Evolutionary conservation across 805 yeast genomes (phyloP).

Genomic region (Ogataea minuta): DNA sequence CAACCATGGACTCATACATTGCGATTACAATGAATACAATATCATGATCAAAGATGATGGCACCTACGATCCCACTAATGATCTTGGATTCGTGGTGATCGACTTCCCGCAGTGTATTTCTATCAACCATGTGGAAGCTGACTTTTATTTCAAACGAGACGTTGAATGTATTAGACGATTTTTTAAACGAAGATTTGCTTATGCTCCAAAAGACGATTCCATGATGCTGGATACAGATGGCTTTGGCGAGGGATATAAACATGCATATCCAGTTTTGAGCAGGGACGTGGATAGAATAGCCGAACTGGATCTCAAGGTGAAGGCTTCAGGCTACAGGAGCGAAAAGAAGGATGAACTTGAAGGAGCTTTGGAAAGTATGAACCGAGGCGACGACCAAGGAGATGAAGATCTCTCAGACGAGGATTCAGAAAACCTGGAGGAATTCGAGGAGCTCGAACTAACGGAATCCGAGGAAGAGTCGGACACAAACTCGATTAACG

Average conservation of each 20-base stretch:
- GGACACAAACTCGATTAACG: slow-evolving; percentile 35
- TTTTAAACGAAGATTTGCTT: slow-evolving; percentile 74
- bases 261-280: slow-evolving; percentile 74
- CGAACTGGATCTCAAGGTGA: slow-evolving; percentile 78
- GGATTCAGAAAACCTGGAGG: slow-evolving; percentile 37
- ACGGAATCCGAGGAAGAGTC: slow-evolving; percentile 37
- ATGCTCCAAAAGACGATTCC: slow-evolving; percentile 63
- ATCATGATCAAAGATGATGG: slow-evolving; percentile 70
- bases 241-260: slow-evolving; percentile 73
- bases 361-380: slow-evolving; percentile 68
- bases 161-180: slow-evolving; percentile 85
- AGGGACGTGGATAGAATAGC: slow-evolving; percentile 71
- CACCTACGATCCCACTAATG: slow-evolving; percentile 48
- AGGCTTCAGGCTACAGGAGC: slow-evolving; percentile 78
- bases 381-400: slow-evolving; percentile 38
- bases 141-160: slow-evolving; percentile 85
- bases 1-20: slow-evolving; percentile 87
- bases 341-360: slow-evolving; percentile 60
- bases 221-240: slow-evolving; percentile 78
- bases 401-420: slow-evolving; percentile 31
- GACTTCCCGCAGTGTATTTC: slow-evolving; percentile 99
- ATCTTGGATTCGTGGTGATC: slow-evolving; percentile 79
- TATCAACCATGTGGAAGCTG: slow-evolving; percentile 86
- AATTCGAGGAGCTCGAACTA: slow-evolving; percentile 34
- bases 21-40: slow-evolving; percentile 97